Evolutionary conservation across 2,329 filamentous ascomycete species (phyloP).

Genomic region (Trichoderma atroviride): DNA sequence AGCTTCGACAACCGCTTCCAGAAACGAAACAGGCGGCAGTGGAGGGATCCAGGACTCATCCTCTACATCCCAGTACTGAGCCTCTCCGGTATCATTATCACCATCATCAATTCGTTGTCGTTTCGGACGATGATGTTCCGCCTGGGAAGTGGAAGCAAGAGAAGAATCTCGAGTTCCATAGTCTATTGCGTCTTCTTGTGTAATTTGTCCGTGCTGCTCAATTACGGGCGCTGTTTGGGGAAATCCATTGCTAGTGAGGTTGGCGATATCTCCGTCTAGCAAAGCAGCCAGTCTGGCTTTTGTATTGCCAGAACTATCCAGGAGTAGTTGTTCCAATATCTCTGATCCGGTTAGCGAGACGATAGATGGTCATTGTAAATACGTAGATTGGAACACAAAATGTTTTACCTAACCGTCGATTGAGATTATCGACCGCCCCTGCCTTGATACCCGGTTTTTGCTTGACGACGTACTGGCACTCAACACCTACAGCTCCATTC

Average conservation of each 20-base stretch:
- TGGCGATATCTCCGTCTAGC: neutral
- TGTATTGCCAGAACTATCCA: slow-evolving; percentile 9
- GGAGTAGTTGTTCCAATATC: slow-evolving; percentile 10
- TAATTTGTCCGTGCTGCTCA: neutral
- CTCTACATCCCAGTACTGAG: neutral
- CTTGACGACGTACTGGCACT: slow-evolving; percentile 23
- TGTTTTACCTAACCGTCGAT: slow-evolving; percentile 15
- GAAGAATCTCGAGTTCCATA: neutral
- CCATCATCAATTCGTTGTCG: neutral
- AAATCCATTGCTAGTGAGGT: neutral
- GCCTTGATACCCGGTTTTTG: slow-evolving; percentile 24
- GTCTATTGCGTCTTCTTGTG: neutral
- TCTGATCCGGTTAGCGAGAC: neutral
- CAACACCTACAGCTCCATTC: neutral
- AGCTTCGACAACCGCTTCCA: slow-evolving; percentile 23
- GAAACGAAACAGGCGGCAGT: neutral
- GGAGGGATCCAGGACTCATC: neutral
- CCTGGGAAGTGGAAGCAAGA: neutral
- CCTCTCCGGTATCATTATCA: neutral
- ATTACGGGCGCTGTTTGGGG: neutral
- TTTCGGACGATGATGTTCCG: neutral
- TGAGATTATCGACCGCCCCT: slow-evolving; percentile 23
- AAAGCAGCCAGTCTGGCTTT: slow-evolving; percentile 5
- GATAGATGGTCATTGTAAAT: neutral
- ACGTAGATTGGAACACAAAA: neutral